phyloP scores from a whole-genome alignment of 129 eudicot genomes.

The Smallanthus sonchifolius region DNA sequence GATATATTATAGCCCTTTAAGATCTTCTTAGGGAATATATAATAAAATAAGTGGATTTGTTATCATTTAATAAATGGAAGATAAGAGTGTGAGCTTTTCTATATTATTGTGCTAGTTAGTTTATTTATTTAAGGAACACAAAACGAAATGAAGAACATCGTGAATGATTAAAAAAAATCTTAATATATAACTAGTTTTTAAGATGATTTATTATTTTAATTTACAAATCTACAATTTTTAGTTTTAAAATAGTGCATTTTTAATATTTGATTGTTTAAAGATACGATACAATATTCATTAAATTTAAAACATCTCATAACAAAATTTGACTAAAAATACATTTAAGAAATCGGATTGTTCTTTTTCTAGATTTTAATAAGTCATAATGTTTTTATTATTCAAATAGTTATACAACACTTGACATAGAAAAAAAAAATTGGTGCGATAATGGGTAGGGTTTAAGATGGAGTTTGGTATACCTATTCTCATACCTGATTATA shows the following conservation, averaged over 20 bases:
- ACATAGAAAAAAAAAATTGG: too few relatives aligned
- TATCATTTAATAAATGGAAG: background rate
- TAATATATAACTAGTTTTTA: too few relatives aligned
- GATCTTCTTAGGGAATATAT: slow-evolving; percentile 23
- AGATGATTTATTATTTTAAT: too few relatives aligned
- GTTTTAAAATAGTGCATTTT: background rate
- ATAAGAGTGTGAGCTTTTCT: background rate
- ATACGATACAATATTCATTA: too few relatives aligned
- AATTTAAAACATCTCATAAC: background rate
- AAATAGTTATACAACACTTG: too few relatives aligned
- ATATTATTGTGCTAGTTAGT: background rate
- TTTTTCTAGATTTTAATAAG: too few relatives aligned
- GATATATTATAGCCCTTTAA: slow-evolving; percentile 13
- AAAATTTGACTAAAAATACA: background rate
- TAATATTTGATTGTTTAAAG: background rate
- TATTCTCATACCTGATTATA: too few relatives aligned
- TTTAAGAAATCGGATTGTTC: background rate
- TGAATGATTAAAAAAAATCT: background rate
- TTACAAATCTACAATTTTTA: too few relatives aligned
- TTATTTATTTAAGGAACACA: background rate
- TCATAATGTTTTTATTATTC: too few relatives aligned
- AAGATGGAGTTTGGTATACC: too few relatives aligned
- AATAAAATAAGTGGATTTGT: background rate
- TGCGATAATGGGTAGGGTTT: too few relatives aligned
- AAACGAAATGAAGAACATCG: background rate